Evolutionary conservation across 495 filamentous ascomycete genomes (phyloP), one percentile per base, ranked within the genome.

Genomic region (Penicillium flavigenum): DNA sequence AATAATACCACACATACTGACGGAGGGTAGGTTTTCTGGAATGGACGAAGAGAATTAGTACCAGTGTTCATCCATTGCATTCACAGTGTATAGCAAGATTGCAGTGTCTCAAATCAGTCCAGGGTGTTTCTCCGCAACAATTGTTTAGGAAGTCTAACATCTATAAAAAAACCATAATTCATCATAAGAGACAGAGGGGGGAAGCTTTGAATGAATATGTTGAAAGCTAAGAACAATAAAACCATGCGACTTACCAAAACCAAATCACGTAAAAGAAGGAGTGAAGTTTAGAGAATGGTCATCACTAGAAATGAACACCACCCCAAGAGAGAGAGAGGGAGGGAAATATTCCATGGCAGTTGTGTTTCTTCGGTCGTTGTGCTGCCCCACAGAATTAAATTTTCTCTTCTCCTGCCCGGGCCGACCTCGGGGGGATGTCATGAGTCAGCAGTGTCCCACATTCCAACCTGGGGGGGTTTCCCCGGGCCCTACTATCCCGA

Each of bases 1-100:
- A 53, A 92, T 81, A 58, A 96, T 91, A 59, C 92, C 92, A 73
- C 91, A 96, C 92, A 96, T 96, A 29, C 54, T 74, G 68, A 62
- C 42, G 54, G 41, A 50, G 34, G 47, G 44, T 51, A 52, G 46
- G 20, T 20, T 63, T 64, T 65, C 61, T 66, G 42, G 16, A 12
- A 36, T 47, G 53, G 38, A 39, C 22, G 17, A 55, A 26, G n/a
- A 20, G 9, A 4, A 26, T 55, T 47, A 55, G 53, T 12, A 47
- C 26, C 29, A 19, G 7, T 55, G 16, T 36, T 34, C 29, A 47
- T 16, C 43, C 53, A 47, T 55, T 41, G 44, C 43, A 47, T 55
- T 46, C 53, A 47, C 44, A 39, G 24, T 29, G 57, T 48, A 48
- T 27, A 22, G 41, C 54, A 55, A 55, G 54, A 54, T 59, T 55